A percentile compares a stretch with the other conserved stretches of the same genome.
phyloP scores from a whole-genome alignment of 2,329 filamentous ascomycete genomes.

The Colletotrichum tropicale region DNA sequence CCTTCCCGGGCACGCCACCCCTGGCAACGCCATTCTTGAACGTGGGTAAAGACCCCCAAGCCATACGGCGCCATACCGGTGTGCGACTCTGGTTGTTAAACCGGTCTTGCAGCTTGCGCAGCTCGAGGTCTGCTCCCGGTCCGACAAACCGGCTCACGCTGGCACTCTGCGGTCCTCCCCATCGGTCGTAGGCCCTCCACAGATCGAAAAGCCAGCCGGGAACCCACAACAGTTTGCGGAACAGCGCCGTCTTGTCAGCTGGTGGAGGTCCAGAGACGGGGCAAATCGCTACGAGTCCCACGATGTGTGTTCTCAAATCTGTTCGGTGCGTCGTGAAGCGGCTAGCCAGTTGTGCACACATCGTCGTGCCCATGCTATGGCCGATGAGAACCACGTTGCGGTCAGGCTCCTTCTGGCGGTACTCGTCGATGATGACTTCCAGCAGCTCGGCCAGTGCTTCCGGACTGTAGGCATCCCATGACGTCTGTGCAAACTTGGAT shows the following conservation, averaged over 20 bases:
- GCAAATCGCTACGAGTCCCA: slow-evolving; percentile 81
- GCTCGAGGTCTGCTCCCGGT: slow-evolving; percentile 65
- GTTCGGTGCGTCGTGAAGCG: slow-evolving; percentile 49
- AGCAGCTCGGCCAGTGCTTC: slow-evolving; percentile 79
- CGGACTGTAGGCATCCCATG: slow-evolving; percentile 80
- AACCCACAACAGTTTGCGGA: slow-evolving; percentile 67
- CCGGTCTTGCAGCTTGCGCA: slow-evolving; percentile 69
- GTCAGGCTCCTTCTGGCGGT: slow-evolving; percentile 66
- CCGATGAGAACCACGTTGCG: slow-evolving; percentile 83
- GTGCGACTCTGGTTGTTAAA: slow-evolving; percentile 87
- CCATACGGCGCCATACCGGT: slow-evolving; percentile 82
- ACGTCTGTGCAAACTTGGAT: slow-evolving; percentile 73
- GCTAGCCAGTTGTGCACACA: slow-evolving; percentile 73
- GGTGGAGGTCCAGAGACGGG: slow-evolving; percentile 71
- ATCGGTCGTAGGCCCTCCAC: slow-evolving; percentile 77
- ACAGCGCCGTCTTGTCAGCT: slow-evolving; percentile 47
- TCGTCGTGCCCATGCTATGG: slow-evolving; percentile 88
- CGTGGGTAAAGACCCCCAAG: slow-evolving; percentile 70
- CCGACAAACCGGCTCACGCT: slow-evolving; percentile 84
- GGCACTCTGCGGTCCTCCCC: slow-evolving; percentile 76
- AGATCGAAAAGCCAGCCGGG: slow-evolving; percentile 77
- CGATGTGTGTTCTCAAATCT: slow-evolving; percentile 66
- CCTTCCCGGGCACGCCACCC: slow-evolving; percentile 71
- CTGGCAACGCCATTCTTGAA: slow-evolving; percentile 56
- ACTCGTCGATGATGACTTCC: slow-evolving; percentile 73